Evolutionary conservation across 108 stramenopile genomes (phyloP).

Genomic region (Nitzschia putrida): DNA sequence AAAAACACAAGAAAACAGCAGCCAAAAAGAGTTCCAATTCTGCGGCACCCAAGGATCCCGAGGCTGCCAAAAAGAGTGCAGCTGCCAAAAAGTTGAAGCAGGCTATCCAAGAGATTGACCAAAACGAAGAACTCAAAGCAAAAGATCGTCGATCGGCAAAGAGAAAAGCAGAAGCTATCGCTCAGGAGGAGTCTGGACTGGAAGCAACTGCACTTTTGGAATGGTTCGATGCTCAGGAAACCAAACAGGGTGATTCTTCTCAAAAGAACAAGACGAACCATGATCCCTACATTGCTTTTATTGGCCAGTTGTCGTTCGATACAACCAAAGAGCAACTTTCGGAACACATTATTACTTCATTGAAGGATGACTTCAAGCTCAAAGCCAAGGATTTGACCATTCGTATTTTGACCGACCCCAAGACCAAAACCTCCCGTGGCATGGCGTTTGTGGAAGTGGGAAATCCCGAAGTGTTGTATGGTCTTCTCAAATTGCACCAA

Average conservation of each 20-base stretch:
- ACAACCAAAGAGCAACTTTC: constrained; percentile 76
- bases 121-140: constrained; percentile 55
- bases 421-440: constrained; percentile 75
- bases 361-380: constrained; percentile 45
- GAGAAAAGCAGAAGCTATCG: constrained; percentile 84
- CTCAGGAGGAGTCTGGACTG: constrained; percentile 58
- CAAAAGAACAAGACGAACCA: constrained; percentile 19
- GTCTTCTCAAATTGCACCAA: constrained; percentile 85
- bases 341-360: constrained; percentile 62
- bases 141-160: constrained; percentile 82
- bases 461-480: constrained; percentile 77
- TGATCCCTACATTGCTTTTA: constrained; percentile 88
- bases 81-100: constrained; percentile 62
- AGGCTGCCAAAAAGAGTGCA: constrained; percentile 59
- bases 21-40: constrained; percentile 1
- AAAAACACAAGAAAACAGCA: constrained; percentile 14
- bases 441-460: constrained; percentile 88
- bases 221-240: constrained; percentile 34
- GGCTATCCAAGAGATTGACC: constrained; percentile 48
- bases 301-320: constrained; percentile 86
- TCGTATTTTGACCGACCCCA: constrained; percentile 79
- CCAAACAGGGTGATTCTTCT: constrained; percentile 7
- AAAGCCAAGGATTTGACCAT: constrained; percentile 57
- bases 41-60: constrained; percentile 18
- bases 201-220: constrained; percentile 38